Percentiles rank a stretch among this genome's conserved stretches.
Evolutionary conservation across 129 eudicot species (phyloP).

Genomic region (Dittrichia graveolens): DNA sequence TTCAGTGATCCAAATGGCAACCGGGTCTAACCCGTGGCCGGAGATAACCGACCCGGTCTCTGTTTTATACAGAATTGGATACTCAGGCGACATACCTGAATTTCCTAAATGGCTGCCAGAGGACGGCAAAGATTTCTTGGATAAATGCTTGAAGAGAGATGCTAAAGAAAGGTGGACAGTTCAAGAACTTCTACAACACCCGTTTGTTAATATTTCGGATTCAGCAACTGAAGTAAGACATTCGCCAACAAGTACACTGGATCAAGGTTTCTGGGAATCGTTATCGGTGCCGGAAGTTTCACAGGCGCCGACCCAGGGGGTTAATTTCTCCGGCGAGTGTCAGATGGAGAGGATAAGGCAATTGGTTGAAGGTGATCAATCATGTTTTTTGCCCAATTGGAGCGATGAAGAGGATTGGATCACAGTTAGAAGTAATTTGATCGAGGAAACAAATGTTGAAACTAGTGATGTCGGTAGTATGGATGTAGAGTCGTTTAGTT

Average conservation of each 20-base stretch:
- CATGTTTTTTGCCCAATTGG: slow-evolving; percentile 50
- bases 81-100: slow-evolving; percentile 60
- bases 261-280: slow-evolving; percentile 72
- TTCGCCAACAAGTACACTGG: slow-evolving; percentile 74
- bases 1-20: slow-evolving; percentile 74
- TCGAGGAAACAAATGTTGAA: slow-evolving; percentile 23
- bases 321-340: slow-evolving; percentile 24
- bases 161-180: slow-evolving; percentile 56
- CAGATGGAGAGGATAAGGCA: slow-evolving; percentile 50
- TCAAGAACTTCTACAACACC: slow-evolving; percentile 57
- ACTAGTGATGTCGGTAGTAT: slow-evolving; percentile 2
- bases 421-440: slow-evolving; percentile 45
- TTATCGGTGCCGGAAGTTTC: slow-evolving; percentile 41
- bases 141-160: slow-evolving; percentile 58
- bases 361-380: slow-evolving; percentile 36
- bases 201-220: slow-evolving; percentile 42
- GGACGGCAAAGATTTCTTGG: slow-evolving; percentile 55
- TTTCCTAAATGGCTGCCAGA: slow-evolving; percentile 55
- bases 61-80: slow-evolving; percentile 65
- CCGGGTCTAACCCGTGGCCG: slow-evolving; percentile 77
- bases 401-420: slow-evolving; percentile 65
- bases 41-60: slow-evolving; percentile 55
- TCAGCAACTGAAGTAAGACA: slow-evolving; percentile 29
- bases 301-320: slow-evolving; percentile 9
- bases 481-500: slow-evolving; percentile 14